Conservation (phyloP, 2,329 filamentous ascomycete genomes). For the Pseudopithomyces chartarum region DNA sequence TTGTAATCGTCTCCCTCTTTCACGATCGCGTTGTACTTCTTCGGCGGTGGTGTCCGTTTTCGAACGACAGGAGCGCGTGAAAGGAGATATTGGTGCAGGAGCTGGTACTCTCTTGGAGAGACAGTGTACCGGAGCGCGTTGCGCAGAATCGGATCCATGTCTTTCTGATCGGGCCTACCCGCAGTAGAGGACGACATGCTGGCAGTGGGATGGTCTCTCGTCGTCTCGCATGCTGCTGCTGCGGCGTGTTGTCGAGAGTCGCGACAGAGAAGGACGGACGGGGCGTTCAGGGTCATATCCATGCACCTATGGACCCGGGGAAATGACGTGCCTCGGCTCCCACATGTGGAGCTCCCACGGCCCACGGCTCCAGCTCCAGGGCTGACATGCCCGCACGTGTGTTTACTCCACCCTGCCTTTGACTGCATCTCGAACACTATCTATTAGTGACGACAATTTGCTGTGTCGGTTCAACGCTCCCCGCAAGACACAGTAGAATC, state of each 20-base stretch:
- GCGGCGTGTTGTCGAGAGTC: constrained; percentile 11
- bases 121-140: constrained; percentile 85
- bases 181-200: constrained; percentile 42
- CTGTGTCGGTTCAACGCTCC: too few relatives aligned
- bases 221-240: constrained; percentile 8
- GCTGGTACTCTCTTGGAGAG: constrained; percentile 83
- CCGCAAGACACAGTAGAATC: too few relatives aligned
- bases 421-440: background rate
- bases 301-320: constrained; percentile 5
- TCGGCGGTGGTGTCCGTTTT: constrained; percentile 57
- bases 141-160: constrained; percentile 76
- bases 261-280: background rate
- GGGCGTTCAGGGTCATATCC: constrained; percentile 2
- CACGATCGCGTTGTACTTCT: constrained; percentile 57
- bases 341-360: background rate
- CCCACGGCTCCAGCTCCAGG: too few relatives aligned
- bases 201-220: constrained; percentile 1
- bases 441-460: background rate
- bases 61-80: constrained; percentile 69
- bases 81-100: constrained; percentile 81
- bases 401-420: background rate
- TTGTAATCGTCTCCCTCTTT: constrained; percentile 55
- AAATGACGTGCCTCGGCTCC: constrained; percentile 14
- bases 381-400: background rate
- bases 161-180: constrained; percentile 47